Evolutionary conservation across 306 rosid species (phyloP), one percentile per base, ranked within the genome.

Genomic region (Ceratonia siliqua): DNA sequence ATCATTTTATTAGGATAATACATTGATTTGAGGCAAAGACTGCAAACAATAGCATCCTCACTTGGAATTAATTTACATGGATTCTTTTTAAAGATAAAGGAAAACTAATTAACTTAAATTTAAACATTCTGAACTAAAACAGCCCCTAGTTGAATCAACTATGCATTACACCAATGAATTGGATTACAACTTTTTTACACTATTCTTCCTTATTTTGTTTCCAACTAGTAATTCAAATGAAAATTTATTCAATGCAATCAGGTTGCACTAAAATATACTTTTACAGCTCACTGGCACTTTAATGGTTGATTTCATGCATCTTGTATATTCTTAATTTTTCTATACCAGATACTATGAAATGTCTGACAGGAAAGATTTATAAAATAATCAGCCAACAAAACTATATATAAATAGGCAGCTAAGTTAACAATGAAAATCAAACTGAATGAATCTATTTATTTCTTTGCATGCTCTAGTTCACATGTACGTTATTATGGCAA

Each of bases 121-220:
- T 68, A 48, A 77, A 70, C 6, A 69, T 38, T 77, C 55, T 77
- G 36, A 58, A 46, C 15, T 22, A 41, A 69, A 68, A 69, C 27
- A 36, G 10, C 45, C 32, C 5, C 18, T 20, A 39, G 14, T 22
- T 14, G 22, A 56, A 42, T 50, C 62, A 69, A 69, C 18, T 42
- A 59, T 48, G 15, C 50, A 41, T 30, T 68, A 62, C 28, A 70
- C 49, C 33, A 41, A 11, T 39, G 11, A 65, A 63, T 32, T 65
- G 62, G 20, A 33, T 15, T 33, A 33, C 35, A 20, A 24, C 24
- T 28, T 28, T n/a, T 43, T 68, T 52, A 48, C 1, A 22, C 27
- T 53, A 33, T 24, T 82, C 70, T 48, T 53, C 52, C 35, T 48
- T 21, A 54, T 27, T 43, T 54, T 57, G 48, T 57, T 58, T 70